A percentile compares a stretch with the other conserved stretches of the same genome.
These are phyloP conservation scores for Oryza rufipogon DNA, from an alignment of 176 grass and related monocot genomes.

Conservation along the genomic window DNA sequence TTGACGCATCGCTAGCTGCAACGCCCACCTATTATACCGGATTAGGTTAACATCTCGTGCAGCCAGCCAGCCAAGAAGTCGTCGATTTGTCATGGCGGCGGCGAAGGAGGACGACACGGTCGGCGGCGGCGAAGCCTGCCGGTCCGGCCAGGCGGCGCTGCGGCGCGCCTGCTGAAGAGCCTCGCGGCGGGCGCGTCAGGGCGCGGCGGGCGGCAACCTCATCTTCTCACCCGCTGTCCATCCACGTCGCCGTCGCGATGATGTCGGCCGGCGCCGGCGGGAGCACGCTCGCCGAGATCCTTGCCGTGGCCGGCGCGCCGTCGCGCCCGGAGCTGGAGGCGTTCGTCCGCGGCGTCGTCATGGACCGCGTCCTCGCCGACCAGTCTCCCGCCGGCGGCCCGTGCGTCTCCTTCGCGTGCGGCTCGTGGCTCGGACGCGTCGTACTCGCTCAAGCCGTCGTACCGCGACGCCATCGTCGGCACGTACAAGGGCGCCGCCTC, in stretches of 20 bases:
- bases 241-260: conserved; percentile 19
- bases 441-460: not conserved
- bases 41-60: no score
- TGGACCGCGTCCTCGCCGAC: conserved; percentile 20
- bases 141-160: conserved; percentile 8
- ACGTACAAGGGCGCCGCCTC: not conserved
- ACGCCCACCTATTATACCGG: no score
- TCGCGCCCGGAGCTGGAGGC: not conserved
- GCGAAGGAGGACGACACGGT: no score
- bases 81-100: not conserved
- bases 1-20: no score
- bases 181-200: not conserved
- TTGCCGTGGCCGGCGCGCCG: no score
- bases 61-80: not conserved
- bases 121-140: not conserved
- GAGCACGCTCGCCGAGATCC: no score
- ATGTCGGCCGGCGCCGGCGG: no score
- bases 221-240: conserved; percentile 30
- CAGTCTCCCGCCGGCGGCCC: not conserved
- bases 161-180: conserved; percentile 18
- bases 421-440: not conserved
- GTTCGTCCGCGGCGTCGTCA: not conserved
- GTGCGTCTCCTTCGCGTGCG: not conserved
- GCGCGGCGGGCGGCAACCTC: not conserved
- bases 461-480: conserved; percentile 23